Evolutionary conservation across 768 basidiomycete genomes (phyloP).

Genomic region (Amanita thiersii): DNA sequence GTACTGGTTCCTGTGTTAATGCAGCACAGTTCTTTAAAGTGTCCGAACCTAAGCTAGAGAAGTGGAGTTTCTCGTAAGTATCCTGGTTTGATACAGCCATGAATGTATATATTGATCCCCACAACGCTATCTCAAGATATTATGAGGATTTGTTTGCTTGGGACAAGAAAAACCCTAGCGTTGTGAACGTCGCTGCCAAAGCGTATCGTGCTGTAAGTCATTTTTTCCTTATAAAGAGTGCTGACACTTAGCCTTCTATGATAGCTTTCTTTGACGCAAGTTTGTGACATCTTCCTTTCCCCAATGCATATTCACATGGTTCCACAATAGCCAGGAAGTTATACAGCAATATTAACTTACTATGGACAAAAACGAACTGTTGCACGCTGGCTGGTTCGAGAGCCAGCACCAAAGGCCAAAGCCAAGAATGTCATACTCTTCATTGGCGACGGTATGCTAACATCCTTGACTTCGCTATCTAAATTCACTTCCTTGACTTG

Average conservation of each 20-base stretch:
- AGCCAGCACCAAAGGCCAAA: slow-evolving; percentile 22
- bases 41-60: slow-evolving; percentile 24
- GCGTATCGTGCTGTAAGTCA: slow-evolving; percentile 30
- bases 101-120: not conserved
- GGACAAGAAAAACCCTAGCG: slow-evolving; percentile 22
- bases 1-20: slow-evolving; percentile 22
- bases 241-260: slow-evolving; percentile 1
- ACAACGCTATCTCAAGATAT: slow-evolving; percentile 19
- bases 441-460: slow-evolving; percentile 34
- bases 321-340: slow-evolving; percentile 24
- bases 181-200: slow-evolving; percentile 34
- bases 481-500: not conserved
- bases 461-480: not conserved
- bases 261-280: slow-evolving; percentile 22
- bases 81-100: not conserved
- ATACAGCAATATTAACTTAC: slow-evolving; percentile 29
- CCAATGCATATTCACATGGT: not conserved
- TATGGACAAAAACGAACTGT: slow-evolving; percentile 25
- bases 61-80: slow-evolving; percentile 32
- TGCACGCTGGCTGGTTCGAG: slow-evolving; percentile 30
- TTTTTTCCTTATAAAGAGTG: not conserved
- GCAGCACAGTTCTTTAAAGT: slow-evolving; percentile 28
- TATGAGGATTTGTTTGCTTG: slow-evolving; percentile 35
- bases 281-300: slow-evolving; percentile 8
- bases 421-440: slow-evolving; percentile 38